Evolutionary conservation across 2,329 filamentous ascomycete species (phyloP), one percentile per base, ranked within the genome.

Genomic region (Hypoxylon sp.): DNA sequence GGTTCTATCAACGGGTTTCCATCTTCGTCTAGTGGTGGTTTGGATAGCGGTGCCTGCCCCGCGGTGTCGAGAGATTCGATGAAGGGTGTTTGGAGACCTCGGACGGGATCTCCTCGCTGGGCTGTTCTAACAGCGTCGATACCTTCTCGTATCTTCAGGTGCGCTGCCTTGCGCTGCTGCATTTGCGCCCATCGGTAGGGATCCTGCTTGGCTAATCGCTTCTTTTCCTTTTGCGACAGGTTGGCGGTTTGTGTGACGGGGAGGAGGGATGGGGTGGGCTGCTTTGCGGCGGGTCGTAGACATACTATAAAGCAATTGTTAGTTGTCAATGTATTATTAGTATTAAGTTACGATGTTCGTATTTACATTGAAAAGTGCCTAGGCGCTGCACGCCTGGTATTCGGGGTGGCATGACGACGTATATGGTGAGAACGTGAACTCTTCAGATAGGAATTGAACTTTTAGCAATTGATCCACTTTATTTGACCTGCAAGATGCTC

Each of bases 131-230:
- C 77, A 58, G 83, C 75, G 53, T 83, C 72, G 46, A 97, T 80
- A 57, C 85, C 84, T 56, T 83, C 78, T 65, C 88, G 90, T 41
- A 90, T 85, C 66, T 88, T 82, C 34, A 93, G 70, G 68, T 96
- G 96, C 60, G 88, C 90, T 7, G 88, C 84, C 72, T 93, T 96
- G 56, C 90, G 87, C 69, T 91, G 90, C 65, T 88, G 83, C 21
- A 90, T 86, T 72, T 95, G 90, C 2, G 88, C 88, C 72, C 88
- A 83, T 52, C 87, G 80, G 69, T 95, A 97, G 0, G 91, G 91
- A 64, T 97, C 91, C 67, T 84, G 82, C 68, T 88, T 85, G 52
- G 81, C 82, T 57, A 82, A 79, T 53, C 82, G 80, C 69, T 85
- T 85, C 73, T 82, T 82, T 60, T 89, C 82, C 60, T 83, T 78